Base-by-base conservation (phyloP, 2,329 filamentous ascomycete species). In the Tolypocladium pustulatum region DNA sequence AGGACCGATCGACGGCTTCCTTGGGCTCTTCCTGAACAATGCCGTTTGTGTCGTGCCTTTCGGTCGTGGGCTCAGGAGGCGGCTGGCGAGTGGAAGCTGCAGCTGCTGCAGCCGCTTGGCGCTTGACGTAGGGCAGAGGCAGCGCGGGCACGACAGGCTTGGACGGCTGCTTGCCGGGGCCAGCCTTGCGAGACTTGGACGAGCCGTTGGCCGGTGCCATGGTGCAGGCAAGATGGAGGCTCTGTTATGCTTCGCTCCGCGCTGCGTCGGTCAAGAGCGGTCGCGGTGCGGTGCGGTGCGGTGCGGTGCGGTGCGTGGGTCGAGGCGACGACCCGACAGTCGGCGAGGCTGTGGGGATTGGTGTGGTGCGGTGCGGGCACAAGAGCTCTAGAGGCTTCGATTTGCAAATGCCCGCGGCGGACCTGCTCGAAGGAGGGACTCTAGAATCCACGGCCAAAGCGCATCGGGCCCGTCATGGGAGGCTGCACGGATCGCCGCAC, bases 141-240 rank as follows among this genome's bases (percentile, higher is more conserved):
- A 76, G 69, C 58, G 69, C 74, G 60, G 74, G 73, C 59, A 72
- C 65, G 46, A 75, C 67, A 54, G 71, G 66, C 62, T 71, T 73
- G 59, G 66, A 61, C 59, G 63, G 65, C 57, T 69, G 67, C 65
- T 68, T 71, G 64, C 63, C 63, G 54, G 62, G 57, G 58, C 62
- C 66, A 59, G 64, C 62, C 63, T 68, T 68, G 63, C 71, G 71
- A 63, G 66, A 59, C 65, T 68, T 71, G 61, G 63, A 64, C 52
- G 68, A 66, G 63, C 68, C 69, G 64, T 68, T 72, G 56, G 64
- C 58, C 49, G 72, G 71, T 57, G 70, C 69, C 72, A 74, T 74
- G 60, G 34, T 61, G 62, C 46, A 51, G 41, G 54, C 51, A 53
- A 22, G 36, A 15, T 55, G 53, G 38, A 34, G 30, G 54, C 54